A percentile compares a stretch with the other conserved stretches of the same genome.
phyloP scores from a whole-genome alignment of 257 asterid species.

The Gynochthodes officinalis region DNA sequence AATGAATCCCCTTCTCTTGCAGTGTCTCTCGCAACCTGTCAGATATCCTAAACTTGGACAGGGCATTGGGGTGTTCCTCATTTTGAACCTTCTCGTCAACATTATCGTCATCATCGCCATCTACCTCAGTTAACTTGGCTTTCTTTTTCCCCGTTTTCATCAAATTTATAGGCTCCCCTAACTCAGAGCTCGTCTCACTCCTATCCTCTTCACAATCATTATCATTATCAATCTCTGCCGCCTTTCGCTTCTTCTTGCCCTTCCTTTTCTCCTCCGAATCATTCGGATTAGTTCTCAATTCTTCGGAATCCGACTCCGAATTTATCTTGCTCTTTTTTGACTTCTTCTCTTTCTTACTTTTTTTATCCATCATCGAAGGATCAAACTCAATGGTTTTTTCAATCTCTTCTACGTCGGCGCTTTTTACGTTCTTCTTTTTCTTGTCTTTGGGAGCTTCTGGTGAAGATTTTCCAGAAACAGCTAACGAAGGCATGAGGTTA shows the following conservation, averaged over 20 bases:
- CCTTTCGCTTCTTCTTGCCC: constrained; percentile 71
- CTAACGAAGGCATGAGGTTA: constrained; percentile 53
- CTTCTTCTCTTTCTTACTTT: constrained; percentile 62
- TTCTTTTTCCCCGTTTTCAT: constrained; percentile 40
- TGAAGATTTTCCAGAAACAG: constrained; percentile 31
- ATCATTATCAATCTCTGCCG: constrained; percentile 38
- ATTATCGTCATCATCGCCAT: constrained; percentile 8
- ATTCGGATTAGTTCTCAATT: not conserved
- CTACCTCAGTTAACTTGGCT: constrained; percentile 33
- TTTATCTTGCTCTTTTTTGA: constrained; percentile 45
- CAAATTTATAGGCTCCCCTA: constrained; percentile 60
- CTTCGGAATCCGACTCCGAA: constrained; percentile 52
- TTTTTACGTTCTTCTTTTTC: constrained; percentile 50
- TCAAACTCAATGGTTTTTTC: constrained; percentile 35
- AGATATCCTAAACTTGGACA: constrained; percentile 69
- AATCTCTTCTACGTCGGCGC: not conserved
- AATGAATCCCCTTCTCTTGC: constrained; percentile 57
- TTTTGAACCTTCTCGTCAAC: constrained; percentile 16
- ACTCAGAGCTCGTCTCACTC: constrained; percentile 78
- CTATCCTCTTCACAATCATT: constrained; percentile 45
- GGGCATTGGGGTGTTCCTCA: constrained; percentile 53
- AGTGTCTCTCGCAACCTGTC: constrained; percentile 51
- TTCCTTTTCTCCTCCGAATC: constrained; percentile 36
- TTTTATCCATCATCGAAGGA: constrained; percentile 33
- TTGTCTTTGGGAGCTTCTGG: constrained; percentile 31